Evolutionary conservation across 1,139 yeast species (phyloP), one percentile per base, ranked within the genome.

Genomic region (Debaryomyces udenii): DNA sequence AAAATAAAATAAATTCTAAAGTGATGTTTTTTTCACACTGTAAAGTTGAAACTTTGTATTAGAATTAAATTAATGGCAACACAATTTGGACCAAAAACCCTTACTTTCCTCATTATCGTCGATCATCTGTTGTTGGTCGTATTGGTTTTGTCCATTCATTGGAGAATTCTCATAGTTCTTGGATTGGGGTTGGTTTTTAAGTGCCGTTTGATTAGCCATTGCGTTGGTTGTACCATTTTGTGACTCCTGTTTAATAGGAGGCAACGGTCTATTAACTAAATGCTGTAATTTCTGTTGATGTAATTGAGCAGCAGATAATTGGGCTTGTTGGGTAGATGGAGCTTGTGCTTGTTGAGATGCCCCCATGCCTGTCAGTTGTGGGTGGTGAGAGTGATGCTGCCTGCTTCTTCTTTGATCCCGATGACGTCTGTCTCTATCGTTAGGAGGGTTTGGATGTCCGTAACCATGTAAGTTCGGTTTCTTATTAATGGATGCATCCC

Each of bases 401-500:
- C 67, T 59, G 42, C 61, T 60, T 58, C 73, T 67, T 57, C 74
- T 64, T 54, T 63, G 69, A 38, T 67, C 73, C 43, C 75, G 66
- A 46, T 74, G 80, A 53, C 78, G 74, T 57, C 79, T 71, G 42
- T 76, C 79, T 48, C 79, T 63, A 30, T 77, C 82, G 44, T 78
- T 78, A 18, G 78, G 77, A 26, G 78, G 78, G 51, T 68, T 71
- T 37, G 78, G 79, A 57, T 77, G 78, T 20, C 96, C 96, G 61
- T 90, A 90, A 28, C 96, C 96, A 64, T 89, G 96, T 56, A 90
- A 72, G 62, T 90, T 89, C 37, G 96, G 93, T 62, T 90, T 87
- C 62, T 86, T 88, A 61, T 87, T 86, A 53, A 86, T 82, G 40
- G 76, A 62, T 43, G 87, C 74, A 62, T 90, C 96, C 96, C 96